A percentile compares a stretch with the other conserved stretches of the same genome.
Evolutionary conservation across 495 filamentous ascomycete genomes (phyloP).

Genomic region (Lepidopterella palustris): DNA sequence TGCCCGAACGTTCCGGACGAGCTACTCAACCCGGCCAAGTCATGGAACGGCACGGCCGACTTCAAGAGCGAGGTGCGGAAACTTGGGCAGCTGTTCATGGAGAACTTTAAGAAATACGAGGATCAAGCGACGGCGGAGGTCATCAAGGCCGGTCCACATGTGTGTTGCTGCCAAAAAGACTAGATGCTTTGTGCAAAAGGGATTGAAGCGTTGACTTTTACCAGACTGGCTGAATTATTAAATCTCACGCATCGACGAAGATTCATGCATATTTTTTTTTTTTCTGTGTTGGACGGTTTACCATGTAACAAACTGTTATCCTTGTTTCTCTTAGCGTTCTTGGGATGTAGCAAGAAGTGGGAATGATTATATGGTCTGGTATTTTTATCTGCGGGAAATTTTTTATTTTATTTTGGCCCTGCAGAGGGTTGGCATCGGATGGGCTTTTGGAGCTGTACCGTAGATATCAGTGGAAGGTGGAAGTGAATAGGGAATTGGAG

Average conservation of each 20-base stretch:
- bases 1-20: constrained; percentile 82
- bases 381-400: too few relatives aligned
- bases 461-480: too few relatives aligned
- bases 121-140: constrained; percentile 82
- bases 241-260: not conserved
- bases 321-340: not conserved
- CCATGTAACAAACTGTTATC: not conserved
- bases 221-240: constrained; percentile 1
- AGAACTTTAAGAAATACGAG: constrained; percentile 96
- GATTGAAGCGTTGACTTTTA: not conserved
- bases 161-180: constrained; percentile 30
- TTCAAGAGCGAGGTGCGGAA: constrained; percentile 86
- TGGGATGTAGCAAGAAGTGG: too few relatives aligned
- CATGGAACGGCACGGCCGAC: constrained; percentile 73
- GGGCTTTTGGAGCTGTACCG: too few relatives aligned
- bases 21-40: constrained; percentile 88
- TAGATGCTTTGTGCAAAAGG: constrained; percentile 5
- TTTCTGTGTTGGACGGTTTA: not conserved
- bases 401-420: too few relatives aligned
- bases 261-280: not conserved
- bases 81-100: constrained; percentile 77
- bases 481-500: too few relatives aligned
- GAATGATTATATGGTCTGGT: too few relatives aligned
- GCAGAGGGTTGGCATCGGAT: too few relatives aligned
- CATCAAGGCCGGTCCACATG: constrained; percentile 57